phyloP scores from a whole-genome alignment of 768 basidiomycete genomes.

The Mycena sanguinolenta region DNA sequence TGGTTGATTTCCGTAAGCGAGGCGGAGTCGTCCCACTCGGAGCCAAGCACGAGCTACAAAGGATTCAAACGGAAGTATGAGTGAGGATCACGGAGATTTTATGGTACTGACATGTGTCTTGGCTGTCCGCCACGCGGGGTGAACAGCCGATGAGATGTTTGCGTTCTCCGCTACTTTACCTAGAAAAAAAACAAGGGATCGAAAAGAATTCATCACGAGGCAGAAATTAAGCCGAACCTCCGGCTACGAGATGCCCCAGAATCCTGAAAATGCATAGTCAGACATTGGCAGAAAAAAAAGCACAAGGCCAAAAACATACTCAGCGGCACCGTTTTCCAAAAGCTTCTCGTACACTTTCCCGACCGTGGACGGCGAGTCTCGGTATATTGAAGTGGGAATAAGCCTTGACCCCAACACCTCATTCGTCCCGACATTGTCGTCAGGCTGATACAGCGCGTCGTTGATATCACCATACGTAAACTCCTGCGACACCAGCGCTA shows the following conservation, averaged over 20 bases:
- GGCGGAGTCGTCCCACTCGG: slow-evolving; percentile 34
- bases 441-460: slow-evolving; percentile 23
- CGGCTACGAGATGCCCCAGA: slow-evolving; percentile 38
- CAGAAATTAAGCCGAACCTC: slow-evolving; percentile 24
- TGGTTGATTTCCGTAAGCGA: slow-evolving; percentile 34
- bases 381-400: slow-evolving; percentile 32
- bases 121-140: slow-evolving; percentile 52
- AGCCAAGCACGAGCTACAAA: slow-evolving; percentile 33
- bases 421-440: slow-evolving; percentile 30
- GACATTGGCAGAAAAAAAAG: too few relatives aligned
- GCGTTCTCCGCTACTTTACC: slow-evolving; percentile 51
- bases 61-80: too few relatives aligned
- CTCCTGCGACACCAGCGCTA: not conserved
- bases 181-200: too few relatives aligned
- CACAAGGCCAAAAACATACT: too few relatives aligned
- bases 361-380: slow-evolving; percentile 29
- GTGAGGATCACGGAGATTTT: not conserved
- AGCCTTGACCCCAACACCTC: slow-evolving; percentile 36
- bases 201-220: too few relatives aligned
- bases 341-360: slow-evolving; percentile 26
- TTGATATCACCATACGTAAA: slow-evolving; percentile 21
- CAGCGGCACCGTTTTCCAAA: slow-evolving; percentile 32
- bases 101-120: slow-evolving; percentile 50
- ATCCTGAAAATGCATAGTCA: slow-evolving; percentile 35
- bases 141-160: slow-evolving; percentile 46